Conservation (phyloP, 768 basidiomycete genomes). For the Pulveroboletus sp. region DNA sequence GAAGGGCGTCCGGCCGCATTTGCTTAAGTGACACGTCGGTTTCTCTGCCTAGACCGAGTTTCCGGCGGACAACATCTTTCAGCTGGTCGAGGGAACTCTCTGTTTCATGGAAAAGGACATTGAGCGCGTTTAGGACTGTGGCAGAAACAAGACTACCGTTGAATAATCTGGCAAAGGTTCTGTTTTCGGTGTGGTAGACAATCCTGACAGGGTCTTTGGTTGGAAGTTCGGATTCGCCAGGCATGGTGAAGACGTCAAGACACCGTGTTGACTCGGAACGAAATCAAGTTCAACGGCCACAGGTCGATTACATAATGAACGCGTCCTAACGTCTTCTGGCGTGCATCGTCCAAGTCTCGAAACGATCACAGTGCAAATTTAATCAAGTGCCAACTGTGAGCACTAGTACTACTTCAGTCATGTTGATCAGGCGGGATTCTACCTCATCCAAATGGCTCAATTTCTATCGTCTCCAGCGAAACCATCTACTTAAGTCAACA, state of each 20-base stretch:
- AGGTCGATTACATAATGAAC: constrained; percentile 6
- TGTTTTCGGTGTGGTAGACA: constrained; percentile 35
- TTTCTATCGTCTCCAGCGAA: no score
- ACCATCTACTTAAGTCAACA: no score
- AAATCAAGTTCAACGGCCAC: neutral
- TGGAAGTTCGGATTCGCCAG: neutral
- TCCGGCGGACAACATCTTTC: constrained; percentile 56
- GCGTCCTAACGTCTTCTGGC: no score
- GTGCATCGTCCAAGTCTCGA: no score
- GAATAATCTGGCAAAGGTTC: constrained; percentile 41
- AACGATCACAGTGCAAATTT: no score
- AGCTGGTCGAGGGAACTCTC: constrained; percentile 61
- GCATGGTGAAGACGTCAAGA: constrained; percentile 3
- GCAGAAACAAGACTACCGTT: constrained; percentile 30
- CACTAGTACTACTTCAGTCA: no score
- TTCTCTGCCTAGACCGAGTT: constrained; percentile 49
- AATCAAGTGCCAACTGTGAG: no score
- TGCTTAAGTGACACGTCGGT: constrained; percentile 44
- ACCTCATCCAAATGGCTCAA: no score
- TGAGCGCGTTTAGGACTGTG: constrained; percentile 2
- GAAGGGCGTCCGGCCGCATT: constrained; percentile 46
- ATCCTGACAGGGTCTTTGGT: constrained; percentile 21
- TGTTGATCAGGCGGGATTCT: no score
- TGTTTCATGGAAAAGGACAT: constrained; percentile 23
- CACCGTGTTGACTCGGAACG: neutral